A percentile compares a stretch with the other conserved stretches of the same genome.
These are phyloP conservation scores for Suillus plorans DNA, from an alignment of 768 basidiomycete genomes.

Conservation along the genomic window DNA sequence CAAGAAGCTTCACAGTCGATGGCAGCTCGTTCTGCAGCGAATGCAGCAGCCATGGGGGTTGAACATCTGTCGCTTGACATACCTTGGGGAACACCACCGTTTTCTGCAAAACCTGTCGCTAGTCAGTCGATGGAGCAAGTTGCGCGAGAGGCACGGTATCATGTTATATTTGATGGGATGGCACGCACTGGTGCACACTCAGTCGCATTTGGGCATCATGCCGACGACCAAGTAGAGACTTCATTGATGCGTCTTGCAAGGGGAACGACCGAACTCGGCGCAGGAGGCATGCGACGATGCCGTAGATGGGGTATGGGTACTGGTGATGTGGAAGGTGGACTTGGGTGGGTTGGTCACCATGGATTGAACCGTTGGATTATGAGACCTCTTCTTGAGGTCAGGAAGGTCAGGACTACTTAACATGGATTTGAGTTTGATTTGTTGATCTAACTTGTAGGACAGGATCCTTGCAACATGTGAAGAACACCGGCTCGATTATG, in stretches of 20 bases:
- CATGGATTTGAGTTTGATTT: not conserved
- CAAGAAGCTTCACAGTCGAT: slow-evolving; percentile 57
- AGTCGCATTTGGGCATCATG: slow-evolving; percentile 74
- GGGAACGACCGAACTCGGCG: slow-evolving; percentile 56
- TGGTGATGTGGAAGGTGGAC: slow-evolving; percentile 24
- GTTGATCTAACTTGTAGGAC: slow-evolving; percentile 44
- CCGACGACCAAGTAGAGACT: slow-evolving; percentile 85
- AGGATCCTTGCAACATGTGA: slow-evolving; percentile 81
- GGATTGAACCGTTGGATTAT: slow-evolving; percentile 72
- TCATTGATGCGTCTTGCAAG: slow-evolving; percentile 65
- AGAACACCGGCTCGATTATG: slow-evolving; percentile 56
- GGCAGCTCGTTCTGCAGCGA: slow-evolving; percentile 46
- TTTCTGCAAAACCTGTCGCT: slow-evolving; percentile 45
- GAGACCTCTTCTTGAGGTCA: slow-evolving; percentile 65
- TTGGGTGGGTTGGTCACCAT: slow-evolving; percentile 45
- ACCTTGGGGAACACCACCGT: slow-evolving; percentile 57
- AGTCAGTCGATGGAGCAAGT: slow-evolving; percentile 48
- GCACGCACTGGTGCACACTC: slow-evolving; percentile 32
- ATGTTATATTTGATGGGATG: slow-evolving; percentile 50
- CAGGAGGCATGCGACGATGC: slow-evolving; percentile 64
- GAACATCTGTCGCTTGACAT: slow-evolving; percentile 47
- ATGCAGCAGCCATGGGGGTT: slow-evolving; percentile 44
- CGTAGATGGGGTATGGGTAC: slow-evolving; percentile 82
- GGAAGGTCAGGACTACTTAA: slow-evolving; percentile 51
- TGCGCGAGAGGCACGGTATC: slow-evolving; percentile 62